Evolutionary conservation across 176 grass and related monocot species (phyloP), one percentile per base, ranked within the genome.

Genomic region (Saccharum spontaneum): DNA sequence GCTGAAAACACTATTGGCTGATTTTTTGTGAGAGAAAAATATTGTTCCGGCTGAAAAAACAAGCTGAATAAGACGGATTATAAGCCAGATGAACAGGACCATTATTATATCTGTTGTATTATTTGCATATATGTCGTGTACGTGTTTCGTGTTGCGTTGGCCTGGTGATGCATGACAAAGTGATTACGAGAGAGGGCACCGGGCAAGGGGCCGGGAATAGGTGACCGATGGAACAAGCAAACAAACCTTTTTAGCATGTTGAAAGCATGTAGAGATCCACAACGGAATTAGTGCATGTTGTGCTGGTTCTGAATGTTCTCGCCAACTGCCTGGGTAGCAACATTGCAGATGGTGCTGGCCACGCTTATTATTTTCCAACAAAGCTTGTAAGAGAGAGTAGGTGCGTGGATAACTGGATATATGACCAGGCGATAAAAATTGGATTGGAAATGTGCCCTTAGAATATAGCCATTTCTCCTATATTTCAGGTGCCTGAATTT

Each of bases 191-290:
- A 63, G 60, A 24, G 76, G 44, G 39, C 39, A 40, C 39, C 41
- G 1, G 41, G 55, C 67, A 28, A 0, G 7, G 16, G 34, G 6
- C 31, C 31, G 31, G 8, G 73, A 74, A 48, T 66, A 79, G 61
- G 88, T 90, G 79, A 83, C 84, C 34, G 80, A 90, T 67, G 89
- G 80, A 65, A 48, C 84, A 87, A 90, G 80, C 89, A 90, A 90
- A 30, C 60, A 0, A 1, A 26, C 22, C 61, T 28, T 24, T 44
- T 26, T 23, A 20, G 13, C 60, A 75, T 83, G 89, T 46, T 78
- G 78, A 82, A 85, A 86, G 79, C 83, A 78, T 77, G 60, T 28
- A 3, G 24, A 85, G 71, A 52, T 86, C 79, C 71, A 48, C 72
- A 73, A 30, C 67, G 36, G 68, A 59, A 71, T 12, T 64, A 73